Evolutionary conservation across 73 alveolate genomes (phyloP).

Genomic region (Uronychia setigera): DNA sequence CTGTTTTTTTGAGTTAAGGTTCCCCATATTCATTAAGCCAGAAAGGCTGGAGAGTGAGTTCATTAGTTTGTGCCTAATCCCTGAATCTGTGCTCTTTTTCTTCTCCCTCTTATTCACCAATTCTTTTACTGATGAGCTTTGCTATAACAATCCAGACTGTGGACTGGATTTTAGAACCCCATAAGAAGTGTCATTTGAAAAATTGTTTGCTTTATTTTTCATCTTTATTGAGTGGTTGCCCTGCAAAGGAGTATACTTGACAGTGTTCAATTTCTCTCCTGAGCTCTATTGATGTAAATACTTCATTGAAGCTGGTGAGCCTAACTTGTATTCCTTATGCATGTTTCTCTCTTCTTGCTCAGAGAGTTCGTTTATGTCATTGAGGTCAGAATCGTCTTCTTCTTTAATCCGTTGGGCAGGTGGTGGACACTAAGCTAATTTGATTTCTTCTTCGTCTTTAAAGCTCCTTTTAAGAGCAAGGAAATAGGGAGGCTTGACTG

Average conservation of each 20-base stretch:
- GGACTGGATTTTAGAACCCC: not conserved
- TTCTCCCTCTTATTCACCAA: not conserved
- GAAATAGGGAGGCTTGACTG: not conserved
- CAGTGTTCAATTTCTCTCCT: not conserved
- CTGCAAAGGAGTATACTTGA: not conserved
- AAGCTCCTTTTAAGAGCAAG: not conserved
- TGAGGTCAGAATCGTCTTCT: not conserved
- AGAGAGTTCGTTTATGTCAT: not conserved
- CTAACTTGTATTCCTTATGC: not conserved
- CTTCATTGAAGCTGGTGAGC: not conserved
- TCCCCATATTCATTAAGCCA: not conserved
- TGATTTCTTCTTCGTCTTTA: not conserved
- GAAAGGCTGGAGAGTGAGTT: not conserved
- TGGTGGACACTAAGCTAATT: not conserved
- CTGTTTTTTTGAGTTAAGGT: not conserved
- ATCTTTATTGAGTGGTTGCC: not conserved
- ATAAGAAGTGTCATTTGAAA: not conserved
- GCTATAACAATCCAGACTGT: not conserved
- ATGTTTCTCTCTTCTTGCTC: not conserved
- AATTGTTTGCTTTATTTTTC: not conserved
- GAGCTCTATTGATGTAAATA: not conserved
- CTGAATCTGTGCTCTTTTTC: not conserved
- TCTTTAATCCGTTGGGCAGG: not conserved
- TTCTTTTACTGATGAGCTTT: not conserved
- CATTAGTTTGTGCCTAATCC: not conserved